Evolutionary conservation across 148 eudicot genomes (phyloP).

Genomic region (Rhododendron henanense): DNA sequence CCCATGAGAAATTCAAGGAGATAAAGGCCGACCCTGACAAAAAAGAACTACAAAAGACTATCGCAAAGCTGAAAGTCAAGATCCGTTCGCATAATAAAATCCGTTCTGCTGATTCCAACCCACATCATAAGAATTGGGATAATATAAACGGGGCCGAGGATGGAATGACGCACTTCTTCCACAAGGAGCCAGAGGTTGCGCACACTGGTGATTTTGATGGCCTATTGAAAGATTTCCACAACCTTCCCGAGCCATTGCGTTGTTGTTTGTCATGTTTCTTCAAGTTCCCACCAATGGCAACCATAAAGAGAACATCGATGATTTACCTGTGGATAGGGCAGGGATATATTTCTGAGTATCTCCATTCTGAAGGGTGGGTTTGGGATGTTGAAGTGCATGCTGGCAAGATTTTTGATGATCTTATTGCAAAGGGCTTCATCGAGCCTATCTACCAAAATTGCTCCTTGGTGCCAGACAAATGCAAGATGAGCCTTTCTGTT

Average conservation of each 20-base stretch:
- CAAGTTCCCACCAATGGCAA: neutral
- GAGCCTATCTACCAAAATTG: neutral
- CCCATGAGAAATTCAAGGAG: neutral
- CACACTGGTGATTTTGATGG: neutral
- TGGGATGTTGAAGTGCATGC: neutral
- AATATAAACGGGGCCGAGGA: neutral
- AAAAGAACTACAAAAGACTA: neutral
- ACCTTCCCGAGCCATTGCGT: neutral
- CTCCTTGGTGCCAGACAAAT: too few species aligned
- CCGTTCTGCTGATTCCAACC: neutral
- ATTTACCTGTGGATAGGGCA: neutral
- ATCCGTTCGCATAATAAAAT: neutral
- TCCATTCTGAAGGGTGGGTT: neutral
- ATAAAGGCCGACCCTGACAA: neutral
- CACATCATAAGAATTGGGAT: neutral
- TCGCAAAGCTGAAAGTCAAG: neutral
- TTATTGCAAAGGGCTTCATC: conserved; percentile 25
- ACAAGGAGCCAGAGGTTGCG: neutral
- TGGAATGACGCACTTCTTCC: neutral
- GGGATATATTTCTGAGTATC: neutral
- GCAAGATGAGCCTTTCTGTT: too few species aligned
- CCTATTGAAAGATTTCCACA: neutral
- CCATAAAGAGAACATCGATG: neutral
- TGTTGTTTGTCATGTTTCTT: neutral
- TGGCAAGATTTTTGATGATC: conserved; percentile 9